phyloP scores from a whole-genome alignment of 257 asterid species.

The Coffea canephora region DNA sequence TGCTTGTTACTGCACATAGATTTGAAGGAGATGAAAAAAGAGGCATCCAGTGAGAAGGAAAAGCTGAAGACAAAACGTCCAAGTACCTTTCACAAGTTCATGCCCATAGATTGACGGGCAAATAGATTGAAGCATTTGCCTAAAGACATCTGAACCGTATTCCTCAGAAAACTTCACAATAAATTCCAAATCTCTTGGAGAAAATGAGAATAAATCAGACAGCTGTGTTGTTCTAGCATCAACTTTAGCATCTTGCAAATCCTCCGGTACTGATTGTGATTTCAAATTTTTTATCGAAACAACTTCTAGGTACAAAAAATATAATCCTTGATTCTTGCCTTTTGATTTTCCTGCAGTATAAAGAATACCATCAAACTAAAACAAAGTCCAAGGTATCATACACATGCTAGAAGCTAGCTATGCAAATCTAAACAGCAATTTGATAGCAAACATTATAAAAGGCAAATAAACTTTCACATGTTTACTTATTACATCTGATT shows the following conservation, averaged over 20 bases:
- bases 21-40: constrained; percentile 6
- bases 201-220: constrained; percentile 73
- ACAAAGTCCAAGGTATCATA: neutral
- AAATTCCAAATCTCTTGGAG: constrained; percentile 87
- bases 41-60: neutral
- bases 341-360: constrained; percentile 74
- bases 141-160: constrained; percentile 73
- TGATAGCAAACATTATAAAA: neutral
- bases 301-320: constrained; percentile 77
- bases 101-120: constrained; percentile 98
- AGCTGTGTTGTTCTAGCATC: constrained; percentile 50
- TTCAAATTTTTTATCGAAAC: constrained; percentile 79
- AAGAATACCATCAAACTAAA: neutral
- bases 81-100: constrained; percentile 92
- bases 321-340: constrained; percentile 77
- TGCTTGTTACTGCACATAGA: neutral
- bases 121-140: constrained; percentile 81
- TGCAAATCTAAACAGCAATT: neutral
- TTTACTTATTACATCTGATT: neutral
- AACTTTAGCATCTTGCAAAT: constrained; percentile 41
- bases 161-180: constrained; percentile 87
- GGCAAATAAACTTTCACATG: neutral
- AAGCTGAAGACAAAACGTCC: constrained; percentile 3
- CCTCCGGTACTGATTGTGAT: constrained; percentile 62
- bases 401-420: neutral